phyloP scores from a whole-genome alignment of 805 yeast genomes.

The Yarrowia sp. region DNA sequence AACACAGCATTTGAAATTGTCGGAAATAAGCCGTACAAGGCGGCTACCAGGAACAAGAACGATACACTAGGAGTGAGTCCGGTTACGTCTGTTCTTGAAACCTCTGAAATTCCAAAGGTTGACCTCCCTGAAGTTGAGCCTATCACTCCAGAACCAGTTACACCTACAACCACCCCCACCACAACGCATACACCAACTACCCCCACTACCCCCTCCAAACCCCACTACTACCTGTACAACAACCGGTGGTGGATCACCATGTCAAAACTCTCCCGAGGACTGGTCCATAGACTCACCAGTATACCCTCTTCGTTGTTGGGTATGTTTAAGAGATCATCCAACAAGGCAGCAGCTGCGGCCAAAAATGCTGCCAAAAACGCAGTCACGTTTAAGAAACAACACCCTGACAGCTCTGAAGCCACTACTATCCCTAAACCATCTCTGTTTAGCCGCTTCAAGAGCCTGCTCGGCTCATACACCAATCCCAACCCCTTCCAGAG shows the following conservation, averaged over 20 bases:
- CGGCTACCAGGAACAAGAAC: background rate
- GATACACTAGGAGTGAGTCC: constrained; percentile 11
- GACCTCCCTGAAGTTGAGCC: background rate
- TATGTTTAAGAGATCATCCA: background rate
- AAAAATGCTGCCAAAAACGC: background rate
- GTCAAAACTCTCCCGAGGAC: background rate
- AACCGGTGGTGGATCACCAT: constrained; percentile 22
- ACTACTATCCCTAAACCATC: background rate
- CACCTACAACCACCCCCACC: background rate
- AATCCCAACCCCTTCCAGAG: constrained; percentile 5
- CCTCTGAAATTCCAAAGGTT: background rate
- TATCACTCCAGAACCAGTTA: too few relatives aligned
- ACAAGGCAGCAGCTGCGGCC: background rate
- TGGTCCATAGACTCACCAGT: background rate
- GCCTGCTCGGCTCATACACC: background rate
- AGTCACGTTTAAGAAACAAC: background rate
- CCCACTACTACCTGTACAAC: constrained; percentile 20
- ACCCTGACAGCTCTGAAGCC: background rate
- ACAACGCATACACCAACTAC: background rate
- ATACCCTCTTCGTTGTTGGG: background rate
- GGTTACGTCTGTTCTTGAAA: background rate
- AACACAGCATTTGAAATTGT: background rate
- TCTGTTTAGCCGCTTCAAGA: background rate
- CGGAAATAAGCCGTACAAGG: background rate
- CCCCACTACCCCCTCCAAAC: background rate